Percentiles rank a stretch among this genome's conserved stretches.
phyloP scores from a whole-genome alignment of 768 basidiomycete genomes.

The Tylopilus rubrobrunneus region DNA sequence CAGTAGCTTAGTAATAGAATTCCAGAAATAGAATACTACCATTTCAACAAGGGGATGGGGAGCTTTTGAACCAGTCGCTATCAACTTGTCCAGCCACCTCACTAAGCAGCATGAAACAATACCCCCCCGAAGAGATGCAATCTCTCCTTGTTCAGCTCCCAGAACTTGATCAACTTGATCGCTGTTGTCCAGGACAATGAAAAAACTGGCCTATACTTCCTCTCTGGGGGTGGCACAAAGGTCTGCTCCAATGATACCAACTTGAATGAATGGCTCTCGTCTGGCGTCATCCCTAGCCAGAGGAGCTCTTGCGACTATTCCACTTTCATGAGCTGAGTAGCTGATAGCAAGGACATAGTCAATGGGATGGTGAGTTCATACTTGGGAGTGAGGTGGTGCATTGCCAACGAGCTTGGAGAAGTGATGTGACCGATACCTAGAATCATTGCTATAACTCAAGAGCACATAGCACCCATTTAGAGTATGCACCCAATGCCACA shows the following conservation, averaged over 20 bases:
- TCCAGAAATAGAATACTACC: too few species aligned
- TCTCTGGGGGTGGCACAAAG: conserved; percentile 47
- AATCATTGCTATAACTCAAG: background rate
- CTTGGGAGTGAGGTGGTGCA: conserved; percentile 60
- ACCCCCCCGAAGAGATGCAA: conserved; percentile 46
- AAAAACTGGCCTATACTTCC: conserved; percentile 58
- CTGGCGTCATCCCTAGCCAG: conserved; percentile 41
- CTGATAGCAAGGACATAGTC: conserved; percentile 56
- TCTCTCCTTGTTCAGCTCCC: conserved; percentile 68
- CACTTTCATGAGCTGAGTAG: conserved; percentile 55
- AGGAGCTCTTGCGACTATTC: conserved; percentile 67
- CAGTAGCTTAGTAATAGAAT: too few species aligned
- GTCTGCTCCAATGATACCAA: conserved; percentile 44
- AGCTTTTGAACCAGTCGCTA: conserved; percentile 20
- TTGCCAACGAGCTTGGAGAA: conserved; percentile 43
- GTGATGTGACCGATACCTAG: conserved; percentile 53
- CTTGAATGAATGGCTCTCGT: conserved; percentile 31
- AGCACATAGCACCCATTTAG: background rate
- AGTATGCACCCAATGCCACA: conserved; percentile 50
- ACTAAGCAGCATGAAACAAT: conserved; percentile 58
- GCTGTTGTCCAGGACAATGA: conserved; percentile 43
- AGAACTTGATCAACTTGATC: conserved; percentile 51
- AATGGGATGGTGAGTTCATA: conserved; percentile 47
- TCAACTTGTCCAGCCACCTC: conserved; percentile 52
- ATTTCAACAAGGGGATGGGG: too few species aligned